Base-by-base conservation (phyloP, 2,329 filamentous ascomycete species). In the Diaporthe citrichinensis region DNA sequence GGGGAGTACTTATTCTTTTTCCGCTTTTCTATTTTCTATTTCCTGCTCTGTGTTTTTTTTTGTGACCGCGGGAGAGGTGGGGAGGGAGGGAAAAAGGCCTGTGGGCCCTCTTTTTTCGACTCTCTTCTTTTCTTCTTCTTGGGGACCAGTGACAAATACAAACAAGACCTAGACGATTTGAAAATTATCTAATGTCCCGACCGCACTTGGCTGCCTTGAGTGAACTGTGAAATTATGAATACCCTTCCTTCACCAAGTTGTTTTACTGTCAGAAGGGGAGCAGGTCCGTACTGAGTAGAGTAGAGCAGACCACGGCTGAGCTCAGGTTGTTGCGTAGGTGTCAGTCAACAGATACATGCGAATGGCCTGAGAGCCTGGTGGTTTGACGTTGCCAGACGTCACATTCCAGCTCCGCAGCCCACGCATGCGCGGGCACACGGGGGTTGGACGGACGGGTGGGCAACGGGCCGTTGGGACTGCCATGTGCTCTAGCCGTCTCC, bases 91-190 rank as follows among this genome's bases (percentile, higher is more conserved):
- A 73, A 72, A 71, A 73, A 72, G 71, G 71, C 76, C 72, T 57
- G 72, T 55, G 65, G 74, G 71, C 75, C 61, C 65, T 72, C 73
- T 34, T 75, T 76, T 51, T 68, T 68, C 28, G 28, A 53, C 34
- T 41, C 58, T 68, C 65, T 68, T 74, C 69, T 75, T 75, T 74
- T 74, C 55, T 73, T 44, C 62, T 74, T 53, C 62, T 72, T 34
- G 34, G 73, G 46, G 44, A 17, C 4, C 57, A 58, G 61, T 72
- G 67, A 59, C 71, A 68, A 68, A 68, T 68, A 68, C 65, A 68
- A 68, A 68, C 65, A 68, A 68, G 65, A 68, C 44, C 61, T 78
- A 77, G 76, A 77, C 72, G 49, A 73, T 61, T 74, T 68, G 67
- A 72, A 71, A 72, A 71, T 61, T 67, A 41, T 25, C 46, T 58